Base-by-base conservation (phyloP, 2,329 filamentous ascomycete genomes). In the Aspergillus puulaauensis region DNA sequence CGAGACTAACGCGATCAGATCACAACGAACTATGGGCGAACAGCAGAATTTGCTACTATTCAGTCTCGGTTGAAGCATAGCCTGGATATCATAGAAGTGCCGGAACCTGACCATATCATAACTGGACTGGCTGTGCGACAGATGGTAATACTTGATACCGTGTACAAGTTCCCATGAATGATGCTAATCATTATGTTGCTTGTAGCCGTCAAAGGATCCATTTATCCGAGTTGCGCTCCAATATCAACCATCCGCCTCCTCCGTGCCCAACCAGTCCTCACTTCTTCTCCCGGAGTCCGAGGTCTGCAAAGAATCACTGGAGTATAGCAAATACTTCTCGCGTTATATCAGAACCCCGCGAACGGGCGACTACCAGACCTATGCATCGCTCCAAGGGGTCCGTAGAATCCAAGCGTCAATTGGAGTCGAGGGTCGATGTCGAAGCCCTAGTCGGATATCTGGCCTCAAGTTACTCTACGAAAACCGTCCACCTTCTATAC, bases 321-420 rank as follows among this genome's bases (percentile, higher is more conserved):
- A n/a, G 50, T 56, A 58, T 35, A 56, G 54, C 12, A 27, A 49
- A 43, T 27, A 6, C 14, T 57, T 60, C 44, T 53, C 48, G 2
- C 31, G 44, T 58, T 54, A 44, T 40, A 51, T 58, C n/a, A 14
- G 37, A 9, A 15, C 46, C 12, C 15, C 14, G 9, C 12, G 39
- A 3, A 11, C 33, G 4, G 56, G 31, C 21, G 49, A 44, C 45
- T 56, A 56, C 45, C 53, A 57, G 12, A 59, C 52, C 8, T 57
- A 56, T 27, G 59, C 59, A 48, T 61, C 59, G 14, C 50, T 61
- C 14, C 41, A 40, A 23, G 41, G 46, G 7, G 56, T 61, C 7
- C 52, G 56, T 21, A 58, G 24, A 23, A 56, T 58, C 6, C 41
- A 39, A 43, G 59, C 52, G 44, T 61, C 59, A 15, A 51, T n/a